Evolutionary conservation across 768 basidiomycete genomes (phyloP).

Genomic region (Clitopilus hobsonii): DNA sequence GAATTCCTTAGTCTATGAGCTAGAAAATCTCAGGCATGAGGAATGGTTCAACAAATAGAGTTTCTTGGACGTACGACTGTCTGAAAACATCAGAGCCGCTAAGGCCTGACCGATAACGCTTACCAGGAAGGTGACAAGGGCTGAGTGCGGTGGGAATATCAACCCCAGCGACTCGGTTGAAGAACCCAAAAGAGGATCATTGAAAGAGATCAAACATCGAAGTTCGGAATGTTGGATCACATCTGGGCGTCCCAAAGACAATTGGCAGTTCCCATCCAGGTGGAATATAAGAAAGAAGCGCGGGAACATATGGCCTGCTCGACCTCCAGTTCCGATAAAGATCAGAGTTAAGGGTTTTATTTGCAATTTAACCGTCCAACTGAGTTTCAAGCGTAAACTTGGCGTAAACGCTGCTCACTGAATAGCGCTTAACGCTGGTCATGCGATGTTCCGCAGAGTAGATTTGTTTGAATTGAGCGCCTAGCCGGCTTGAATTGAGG

Average conservation of each 20-base stretch:
- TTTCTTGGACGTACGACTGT: too few relatives aligned
- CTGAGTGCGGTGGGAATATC: background rate
- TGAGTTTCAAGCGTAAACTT: background rate
- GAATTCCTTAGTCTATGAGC: too few relatives aligned
- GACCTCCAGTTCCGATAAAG: background rate
- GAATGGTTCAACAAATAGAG: too few relatives aligned
- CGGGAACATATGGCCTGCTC: background rate
- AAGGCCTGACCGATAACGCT: background rate
- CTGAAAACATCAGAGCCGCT: background rate
- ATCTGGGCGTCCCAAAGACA: background rate
- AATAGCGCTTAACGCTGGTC: background rate
- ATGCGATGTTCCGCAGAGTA: too few relatives aligned
- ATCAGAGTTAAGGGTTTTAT: background rate
- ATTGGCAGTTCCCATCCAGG: background rate
- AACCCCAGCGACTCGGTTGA: background rate
- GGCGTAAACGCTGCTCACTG: background rate
- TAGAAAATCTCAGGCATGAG: too few relatives aligned
- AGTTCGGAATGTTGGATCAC: background rate
- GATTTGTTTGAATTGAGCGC: too few relatives aligned
- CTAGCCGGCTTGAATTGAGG: background rate
- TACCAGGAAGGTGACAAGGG: background rate
- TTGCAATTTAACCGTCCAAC: background rate
- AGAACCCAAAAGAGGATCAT: slow-evolving; percentile 1
- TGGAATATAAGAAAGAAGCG: background rate
- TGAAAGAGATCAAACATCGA: background rate